Evolutionary conservation across 2,329 filamentous ascomycete genomes (phyloP).

Genomic region (Tolypocladium capitatum): DNA sequence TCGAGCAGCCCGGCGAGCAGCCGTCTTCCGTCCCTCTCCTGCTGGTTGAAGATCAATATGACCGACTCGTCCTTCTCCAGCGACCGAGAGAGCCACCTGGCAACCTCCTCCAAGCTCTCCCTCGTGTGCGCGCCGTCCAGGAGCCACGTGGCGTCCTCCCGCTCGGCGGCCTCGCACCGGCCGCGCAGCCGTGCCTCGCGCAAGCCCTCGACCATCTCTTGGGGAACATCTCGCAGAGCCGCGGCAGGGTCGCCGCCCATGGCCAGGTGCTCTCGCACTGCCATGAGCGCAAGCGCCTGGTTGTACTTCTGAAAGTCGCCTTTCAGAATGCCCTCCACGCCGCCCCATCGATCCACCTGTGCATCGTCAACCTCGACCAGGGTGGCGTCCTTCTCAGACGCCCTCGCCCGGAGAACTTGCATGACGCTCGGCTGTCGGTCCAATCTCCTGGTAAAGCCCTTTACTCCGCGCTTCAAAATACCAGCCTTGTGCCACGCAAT

Average conservation of each 20-base stretch:
- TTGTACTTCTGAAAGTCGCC: conserved; percentile 45
- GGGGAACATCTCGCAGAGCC: conserved; percentile 12
- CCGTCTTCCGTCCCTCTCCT: conserved; percentile 61
- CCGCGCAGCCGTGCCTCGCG: conserved; percentile 57
- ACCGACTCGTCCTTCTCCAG: conserved; percentile 19
- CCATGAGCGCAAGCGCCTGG: conserved; percentile 40
- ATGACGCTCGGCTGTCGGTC: conserved; percentile 22
- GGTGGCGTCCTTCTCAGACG: conserved; percentile 37
- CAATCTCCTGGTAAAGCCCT: conserved; percentile 20
- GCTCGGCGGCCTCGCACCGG: conserved; percentile 56
- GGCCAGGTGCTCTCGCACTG: conserved; percentile 45
- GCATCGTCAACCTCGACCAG: conserved; percentile 28
- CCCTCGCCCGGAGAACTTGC: conserved; percentile 45
- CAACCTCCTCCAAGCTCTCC: conserved; percentile 67
- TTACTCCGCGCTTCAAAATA: conserved; percentile 56
- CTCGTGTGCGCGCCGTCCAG: conserved; percentile 82
- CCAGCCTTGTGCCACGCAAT: conserved; percentile 90
- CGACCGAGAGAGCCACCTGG: conserved; percentile 57
- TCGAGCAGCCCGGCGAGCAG: conserved; percentile 51
- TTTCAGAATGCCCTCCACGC: conserved; percentile 26
- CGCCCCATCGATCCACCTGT: conserved; percentile 27
- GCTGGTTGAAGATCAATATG: conserved; percentile 82
- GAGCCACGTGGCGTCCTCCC: conserved; percentile 52
- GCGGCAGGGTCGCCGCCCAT: conserved; percentile 9
- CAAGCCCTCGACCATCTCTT: conserved; percentile 49